Conservation (phyloP, 257 asterid species). For the Lycium barbarum region DNA sequence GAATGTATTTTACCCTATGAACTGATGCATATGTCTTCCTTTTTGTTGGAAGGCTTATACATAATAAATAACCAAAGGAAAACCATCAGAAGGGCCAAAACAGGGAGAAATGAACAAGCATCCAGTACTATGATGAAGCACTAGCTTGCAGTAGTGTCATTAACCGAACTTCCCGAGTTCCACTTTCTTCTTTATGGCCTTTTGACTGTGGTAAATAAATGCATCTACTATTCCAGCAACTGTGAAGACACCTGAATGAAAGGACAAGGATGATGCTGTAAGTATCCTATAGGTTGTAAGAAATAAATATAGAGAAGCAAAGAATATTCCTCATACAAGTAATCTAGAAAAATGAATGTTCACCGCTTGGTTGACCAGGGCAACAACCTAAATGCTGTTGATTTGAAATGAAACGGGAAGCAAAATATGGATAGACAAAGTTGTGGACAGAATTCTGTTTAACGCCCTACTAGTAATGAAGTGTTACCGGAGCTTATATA, state of each 20-base stretch:
- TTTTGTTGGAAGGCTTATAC: conserved; percentile 16
- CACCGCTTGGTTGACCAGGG: not conserved
- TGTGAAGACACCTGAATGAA: conserved; percentile 73
- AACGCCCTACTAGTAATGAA: not conserved
- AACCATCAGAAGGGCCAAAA: conserved; percentile 22
- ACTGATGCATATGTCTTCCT: conserved; percentile 20
- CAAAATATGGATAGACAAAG: not conserved
- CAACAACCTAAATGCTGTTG: not conserved
- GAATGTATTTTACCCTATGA: not conserved
- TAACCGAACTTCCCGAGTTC: conserved; percentile 69
- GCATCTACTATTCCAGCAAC: conserved; percentile 95
- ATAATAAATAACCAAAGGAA: not conserved
- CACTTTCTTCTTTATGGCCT: conserved; percentile 80
- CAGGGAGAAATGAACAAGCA: conserved; percentile 18
- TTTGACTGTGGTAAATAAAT: conserved; percentile 82
- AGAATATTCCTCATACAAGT: not conserved
- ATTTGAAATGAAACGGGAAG: not conserved
- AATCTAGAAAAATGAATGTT: not conserved
- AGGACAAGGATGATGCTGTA: not conserved
- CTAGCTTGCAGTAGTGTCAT: conserved; percentile 7
- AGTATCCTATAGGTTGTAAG: conserved; percentile 10
- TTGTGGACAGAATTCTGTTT: not conserved
- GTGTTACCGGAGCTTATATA: not conserved
- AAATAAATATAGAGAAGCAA: not conserved
- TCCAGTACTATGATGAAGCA: conserved; percentile 3